Base-by-base conservation (phyloP, 495 filamentous ascomycete species). In the Parachaetomium inaequale region DNA sequence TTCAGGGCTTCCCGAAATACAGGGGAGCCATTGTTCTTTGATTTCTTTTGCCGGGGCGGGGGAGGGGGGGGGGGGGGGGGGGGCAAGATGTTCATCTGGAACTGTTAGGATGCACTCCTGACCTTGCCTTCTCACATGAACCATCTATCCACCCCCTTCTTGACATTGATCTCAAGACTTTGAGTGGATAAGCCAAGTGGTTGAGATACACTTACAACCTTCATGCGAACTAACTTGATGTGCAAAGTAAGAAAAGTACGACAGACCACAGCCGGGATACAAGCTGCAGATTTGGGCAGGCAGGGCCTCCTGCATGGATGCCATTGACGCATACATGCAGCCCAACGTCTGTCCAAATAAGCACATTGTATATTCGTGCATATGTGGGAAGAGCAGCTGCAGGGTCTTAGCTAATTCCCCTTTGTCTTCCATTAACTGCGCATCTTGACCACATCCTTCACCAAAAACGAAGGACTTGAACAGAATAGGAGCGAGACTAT, bases 281-380 rank as follows among this genome's bases (percentile, higher is more conserved):
- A 46, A 46, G 42, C 46, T 49, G 46, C 46, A 49, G 17, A 23
- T 26, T 49, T 28, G 46, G 46, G 46, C 25, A 50, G 21, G 11
- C 46, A 50, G 46, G 46, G 26, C 19, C 34, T 55, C 25, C 54
- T 56, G 38, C 36, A 56, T 56, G 38, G 54, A 56, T 56, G 54
- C 54, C 54, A 36, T n/a, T 56, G 12, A 3, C 15, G 38, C 25
- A 45, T 56, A 56, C 54, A 56, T 43, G 54, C 54, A 43, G 36
- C 54, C 54, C 54, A 56, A 56, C 26, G 38, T 19, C 38, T 45
- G 36, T 25, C n/a, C n/a, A n/a, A n/a, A n/a, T n/a, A n/a, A n/a
- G n/a, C n/a, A n/a, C n/a, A n/a, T n/a, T n/a, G n/a, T n/a, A n/a
- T n/a, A n/a, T n/a, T n/a, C n/a, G n/a, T n/a, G n/a, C n/a, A n/a